Base-by-base conservation (phyloP, 176 grass and related monocot genomes). In the Triticum monococcum region DNA sequence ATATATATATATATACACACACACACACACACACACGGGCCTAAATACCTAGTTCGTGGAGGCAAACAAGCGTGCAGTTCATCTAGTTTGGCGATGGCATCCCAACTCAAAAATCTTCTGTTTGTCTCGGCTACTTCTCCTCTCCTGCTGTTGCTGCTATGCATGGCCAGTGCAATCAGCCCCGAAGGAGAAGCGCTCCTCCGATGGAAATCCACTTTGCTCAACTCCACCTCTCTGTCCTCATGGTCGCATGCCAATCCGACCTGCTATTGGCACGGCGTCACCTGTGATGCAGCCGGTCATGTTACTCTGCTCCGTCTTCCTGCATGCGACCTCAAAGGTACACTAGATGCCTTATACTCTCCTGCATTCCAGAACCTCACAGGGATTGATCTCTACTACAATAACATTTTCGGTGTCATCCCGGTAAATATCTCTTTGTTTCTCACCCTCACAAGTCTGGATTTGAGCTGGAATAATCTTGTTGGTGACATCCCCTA, bases 181-280 rank as follows among this genome's bases (percentile, higher is more conserved):
- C 68, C 3, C 2, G 75, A 64, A 77, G 80, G 60, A 75, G 56
- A 80, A 59, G 85, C 89, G 2, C 86, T 96, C 5, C 69, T 90
- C 40, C 84, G 66, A 36, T 96, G 91, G 89, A 93, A 88, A 64
- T 86, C 84, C 31, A 88, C 87, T 23, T 25, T 96, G 87, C 1
- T 61, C 35, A 3, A 7, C 25, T 11, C 41, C 41, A 18, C 6
- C 31, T 78, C 33, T 45, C 41, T 45, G 2, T 33, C 56, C 12
- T 86, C 81, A 3, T 93, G 94, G 89, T 88, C 89, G 2, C 83
- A 6, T 17, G 37, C 76, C 25, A 88, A 88, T 18, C 22, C 78
- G 8, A 84, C 22, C 33, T 90, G 82, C 54, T 62, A 20, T 20
- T 96, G 94, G 87, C 30, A 22, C 20, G 91, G 89, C 22, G 65